Evolutionary conservation across 73 alveolate genomes (phyloP).

Genomic region (Paramecium bursaria): DNA sequence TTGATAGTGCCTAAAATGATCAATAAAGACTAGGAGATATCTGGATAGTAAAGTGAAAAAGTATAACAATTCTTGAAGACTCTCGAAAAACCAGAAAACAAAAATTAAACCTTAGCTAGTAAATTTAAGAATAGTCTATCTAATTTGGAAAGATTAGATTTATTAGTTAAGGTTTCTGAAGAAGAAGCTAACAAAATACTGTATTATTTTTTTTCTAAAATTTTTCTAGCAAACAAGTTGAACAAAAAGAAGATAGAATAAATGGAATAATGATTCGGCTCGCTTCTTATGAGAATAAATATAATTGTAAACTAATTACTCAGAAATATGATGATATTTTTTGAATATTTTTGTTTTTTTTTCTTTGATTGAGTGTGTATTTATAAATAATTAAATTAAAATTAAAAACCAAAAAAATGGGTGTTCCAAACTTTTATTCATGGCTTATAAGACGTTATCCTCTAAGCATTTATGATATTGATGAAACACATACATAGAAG

Average conservation of each 20-base stretch:
- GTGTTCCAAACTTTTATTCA: conserved; percentile 97
- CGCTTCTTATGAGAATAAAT: too few species aligned
- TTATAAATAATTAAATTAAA: too few species aligned
- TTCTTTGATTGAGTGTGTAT: too few species aligned
- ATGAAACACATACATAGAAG: conserved; percentile 82
- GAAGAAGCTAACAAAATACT: conserved; percentile 65
- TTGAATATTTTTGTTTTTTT: too few species aligned
- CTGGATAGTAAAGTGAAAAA: conserved; percentile 61
- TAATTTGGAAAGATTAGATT: conserved; percentile 68
- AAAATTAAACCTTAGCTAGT: conserved; percentile 43
- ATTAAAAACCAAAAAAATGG: conserved; percentile 79
- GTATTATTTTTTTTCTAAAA: too few species aligned
- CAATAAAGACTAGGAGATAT: conserved; percentile 54
- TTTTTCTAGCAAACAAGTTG: too few species aligned
- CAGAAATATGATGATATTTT: too few species aligned
- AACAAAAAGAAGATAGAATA: too few species aligned
- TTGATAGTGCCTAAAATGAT: conserved; percentile 53
- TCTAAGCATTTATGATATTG: conserved; percentile 80
- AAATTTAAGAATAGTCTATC: conserved; percentile 41
- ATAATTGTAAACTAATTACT: too few species aligned
- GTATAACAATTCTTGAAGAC: conserved; percentile 60
- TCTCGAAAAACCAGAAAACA: conserved; percentile 32
- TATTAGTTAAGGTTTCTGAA: conserved; percentile 54
- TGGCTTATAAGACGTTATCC: conserved; percentile 96
- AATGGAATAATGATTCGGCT: too few species aligned